Base-by-base conservation (phyloP, 352 stramenopile species). In the Phytophthora pinifolia region DNA sequence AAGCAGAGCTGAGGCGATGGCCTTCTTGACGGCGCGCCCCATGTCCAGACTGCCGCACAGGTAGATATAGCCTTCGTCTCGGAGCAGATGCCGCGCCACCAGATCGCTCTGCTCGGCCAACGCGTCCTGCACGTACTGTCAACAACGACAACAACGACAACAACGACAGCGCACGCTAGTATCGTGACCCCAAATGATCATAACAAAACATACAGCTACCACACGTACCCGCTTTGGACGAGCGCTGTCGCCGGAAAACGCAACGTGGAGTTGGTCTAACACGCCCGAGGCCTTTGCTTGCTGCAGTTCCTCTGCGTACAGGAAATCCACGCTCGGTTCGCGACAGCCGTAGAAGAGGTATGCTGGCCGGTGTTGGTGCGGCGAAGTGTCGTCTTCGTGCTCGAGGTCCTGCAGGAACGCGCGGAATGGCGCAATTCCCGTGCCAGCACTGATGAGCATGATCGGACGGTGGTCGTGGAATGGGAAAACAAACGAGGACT, bases 341-440 rank as follows among this genome's bases (percentile, higher is more conserved):
- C 79, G 84, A 25, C 83, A 94, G 30, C 85, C 85, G 32, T 91
- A 89, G 45, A 90, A 94, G 18, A 94, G 47, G 38, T 90, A 88
- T 6, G 83, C 75, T 46, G 72, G 46, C 41, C 76, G 72, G 33
- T 67, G 59, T 10, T 52, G 38, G 32, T 69, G 54, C 13, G 46
- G 29, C 14, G 25, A 61, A 1, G 27, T 43, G 4, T 67, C 58
- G 12, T 67, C 50, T 62, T 91, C 79, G 50, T 88, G 76, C 62
- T 86, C 62, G 17, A 87, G 67, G 27, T 91, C 79, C 49, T 94
- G 82, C 6, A 92, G 29, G 34, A 94, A 88, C 7, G 83, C 85
- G 18, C 85, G 75, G 58, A 94, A 94, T 15, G 85, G 85, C 18
- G 85, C 85, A 37, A 94, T 88, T 43, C 85, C 85, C 10, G 85